phyloP scores from a whole-genome alignment of 2,329 filamentous ascomycete genomes.

The Botrytis paeoniae region DNA sequence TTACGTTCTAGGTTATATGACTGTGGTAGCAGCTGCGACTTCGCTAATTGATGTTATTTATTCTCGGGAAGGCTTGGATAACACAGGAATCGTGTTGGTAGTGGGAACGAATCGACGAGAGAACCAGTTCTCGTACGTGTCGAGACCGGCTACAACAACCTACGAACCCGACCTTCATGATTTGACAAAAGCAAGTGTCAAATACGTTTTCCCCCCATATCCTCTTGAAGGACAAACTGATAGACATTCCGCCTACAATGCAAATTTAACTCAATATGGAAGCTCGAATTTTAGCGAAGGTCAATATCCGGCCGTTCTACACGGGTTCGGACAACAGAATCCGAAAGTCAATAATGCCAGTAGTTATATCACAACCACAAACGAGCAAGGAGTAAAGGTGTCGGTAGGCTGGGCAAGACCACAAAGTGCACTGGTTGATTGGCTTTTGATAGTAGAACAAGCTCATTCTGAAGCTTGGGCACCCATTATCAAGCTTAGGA shows the following conservation, averaged over 20 bases:
- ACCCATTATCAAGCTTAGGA: constrained; percentile 71
- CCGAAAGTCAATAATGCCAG: constrained; percentile 62
- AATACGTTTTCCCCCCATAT: constrained; percentile 59
- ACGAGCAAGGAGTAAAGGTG: constrained; percentile 68
- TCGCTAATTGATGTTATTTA: constrained; percentile 60
- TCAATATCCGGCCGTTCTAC: constrained; percentile 57
- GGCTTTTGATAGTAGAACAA: constrained; percentile 81
- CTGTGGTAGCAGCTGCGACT: constrained; percentile 67
- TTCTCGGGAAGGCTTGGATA: constrained; percentile 67
- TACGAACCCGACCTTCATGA: constrained; percentile 41
- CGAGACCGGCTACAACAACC: constrained; percentile 48
- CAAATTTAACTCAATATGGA: constrained; percentile 37
- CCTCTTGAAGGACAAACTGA: constrained; percentile 42
- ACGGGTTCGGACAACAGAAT: constrained; percentile 55
- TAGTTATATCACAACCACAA: constrained; percentile 63
- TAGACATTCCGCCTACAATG: constrained; percentile 47
- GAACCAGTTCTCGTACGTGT: constrained; percentile 57
- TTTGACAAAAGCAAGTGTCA: constrained; percentile 48
- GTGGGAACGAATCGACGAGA: constrained; percentile 64
- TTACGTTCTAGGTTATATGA: constrained; percentile 79
- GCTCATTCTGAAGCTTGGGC: constrained; percentile 69
- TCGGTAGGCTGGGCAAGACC: constrained; percentile 79
- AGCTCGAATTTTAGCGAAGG: constrained; percentile 54
- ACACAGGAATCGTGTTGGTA: constrained; percentile 67
- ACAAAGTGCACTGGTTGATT: constrained; percentile 67